A percentile compares a stretch with the other conserved stretches of the same genome.
Evolutionary conservation across 495 filamentous ascomycete species (phyloP).

Genomic region (Talaromyces wortmannii): DNA sequence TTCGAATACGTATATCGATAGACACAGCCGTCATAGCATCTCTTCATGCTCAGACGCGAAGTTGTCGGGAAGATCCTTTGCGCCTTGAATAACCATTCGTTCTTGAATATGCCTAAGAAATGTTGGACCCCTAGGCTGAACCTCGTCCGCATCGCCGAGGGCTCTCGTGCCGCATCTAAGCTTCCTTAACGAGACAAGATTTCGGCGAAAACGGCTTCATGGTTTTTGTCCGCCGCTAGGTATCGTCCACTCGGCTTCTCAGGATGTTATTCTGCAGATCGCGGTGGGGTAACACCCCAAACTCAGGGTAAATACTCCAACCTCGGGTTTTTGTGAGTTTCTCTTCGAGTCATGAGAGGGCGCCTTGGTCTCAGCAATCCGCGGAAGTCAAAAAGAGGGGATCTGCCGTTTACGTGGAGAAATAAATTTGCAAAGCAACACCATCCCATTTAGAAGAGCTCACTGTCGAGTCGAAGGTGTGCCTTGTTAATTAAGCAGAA

Average conservation of each 20-base stretch:
- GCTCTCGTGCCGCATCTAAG: neutral
- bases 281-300: too few relatives aligned
- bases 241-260: neutral
- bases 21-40: neutral
- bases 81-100: neutral
- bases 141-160: neutral
- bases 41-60: neutral
- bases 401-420: neutral
- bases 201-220: neutral
- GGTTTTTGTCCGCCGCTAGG: neutral
- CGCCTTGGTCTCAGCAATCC: neutral
- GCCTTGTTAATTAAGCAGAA: neutral
- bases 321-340: neutral
- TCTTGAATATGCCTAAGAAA: neutral
- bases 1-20: neutral
- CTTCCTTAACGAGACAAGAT: neutral
- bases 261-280: neutral
- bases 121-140: neutral
- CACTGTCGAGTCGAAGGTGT: neutral
- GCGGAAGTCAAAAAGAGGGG: neutral
- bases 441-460: neutral
- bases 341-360: neutral
- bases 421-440: slow-evolving; percentile 1
- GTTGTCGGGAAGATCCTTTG: neutral
- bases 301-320: neutral